Conservation (phyloP, 176 grass and related monocot species). For the Paspalum vaginatum region DNA sequence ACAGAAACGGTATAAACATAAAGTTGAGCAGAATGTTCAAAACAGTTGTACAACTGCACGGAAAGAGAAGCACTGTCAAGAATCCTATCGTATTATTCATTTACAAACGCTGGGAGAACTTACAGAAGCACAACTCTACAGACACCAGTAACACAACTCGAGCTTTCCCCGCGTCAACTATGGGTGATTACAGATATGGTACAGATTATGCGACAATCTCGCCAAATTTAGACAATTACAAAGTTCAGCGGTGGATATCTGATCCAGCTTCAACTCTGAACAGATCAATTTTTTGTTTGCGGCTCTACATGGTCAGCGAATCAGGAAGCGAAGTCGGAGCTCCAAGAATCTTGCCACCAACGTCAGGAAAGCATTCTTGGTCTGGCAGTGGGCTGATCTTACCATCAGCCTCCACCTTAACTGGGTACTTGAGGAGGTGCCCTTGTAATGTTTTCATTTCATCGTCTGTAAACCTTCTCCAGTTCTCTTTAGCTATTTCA, state of each 20-base stretch:
- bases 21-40: neutral
- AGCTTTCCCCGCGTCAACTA: conserved; percentile 12
- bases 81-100: conserved; percentile 35
- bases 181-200: conserved; percentile 23
- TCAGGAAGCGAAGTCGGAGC: conserved; percentile 74
- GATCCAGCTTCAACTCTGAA: conserved; percentile 12
- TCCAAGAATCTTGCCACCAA: conserved; percentile 79
- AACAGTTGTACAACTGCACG: neutral
- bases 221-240: conserved; percentile 2
- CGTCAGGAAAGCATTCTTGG: conserved; percentile 83
- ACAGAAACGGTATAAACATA: neutral
- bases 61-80: neutral
- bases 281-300: neutral
- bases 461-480: conserved; percentile 55
- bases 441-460: conserved; percentile 60
- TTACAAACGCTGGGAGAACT: conserved; percentile 10
- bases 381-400: conserved; percentile 50
- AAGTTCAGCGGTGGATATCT: too few species aligned
- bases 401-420: conserved; percentile 76
- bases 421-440: conserved; percentile 84
- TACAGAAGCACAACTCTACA: conserved; percentile 12
- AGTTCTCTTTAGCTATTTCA: conserved; percentile 71
- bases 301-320: conserved; percentile 68
- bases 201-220: neutral
- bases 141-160: neutral